These are phyloP conservation scores for Schizothecium vesticola DNA, from an alignment of 495 filamentous ascomycete species.

Conservation along the genomic window DNA sequence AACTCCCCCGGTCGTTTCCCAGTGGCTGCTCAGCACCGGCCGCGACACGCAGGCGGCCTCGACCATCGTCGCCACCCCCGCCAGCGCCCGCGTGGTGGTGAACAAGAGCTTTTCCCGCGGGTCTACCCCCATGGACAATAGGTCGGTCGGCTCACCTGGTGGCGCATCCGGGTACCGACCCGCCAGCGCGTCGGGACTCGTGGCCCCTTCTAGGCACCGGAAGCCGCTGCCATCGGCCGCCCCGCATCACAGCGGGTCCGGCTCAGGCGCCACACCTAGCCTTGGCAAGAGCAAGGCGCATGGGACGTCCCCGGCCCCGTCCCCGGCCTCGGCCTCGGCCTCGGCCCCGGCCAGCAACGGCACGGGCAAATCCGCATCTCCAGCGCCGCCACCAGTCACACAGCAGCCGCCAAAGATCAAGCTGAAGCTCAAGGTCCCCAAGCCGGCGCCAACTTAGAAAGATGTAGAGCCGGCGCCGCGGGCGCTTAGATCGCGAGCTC, in stretches of 20 bases:
- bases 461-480: background rate
- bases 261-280: background rate
- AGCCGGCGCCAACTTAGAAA: background rate
- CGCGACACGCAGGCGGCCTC: conserved; percentile 3
- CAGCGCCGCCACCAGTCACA: conserved; percentile 13
- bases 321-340: background rate
- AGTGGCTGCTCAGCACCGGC: background rate
- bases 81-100: conserved; percentile 5
- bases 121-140: background rate
- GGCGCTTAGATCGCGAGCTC: background rate
- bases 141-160: background rate
- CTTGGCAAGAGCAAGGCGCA: background rate
- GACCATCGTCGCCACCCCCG: conserved; percentile 17
- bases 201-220: conserved; percentile 20
- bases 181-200: conserved; percentile 1
- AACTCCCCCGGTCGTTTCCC: conserved; percentile 9
- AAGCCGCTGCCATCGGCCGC: conserved; percentile 37
- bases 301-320: background rate
- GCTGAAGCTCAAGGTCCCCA: conserved; percentile 33
- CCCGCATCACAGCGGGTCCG: conserved; percentile 17
- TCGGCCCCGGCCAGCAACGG: background rate
- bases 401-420: conserved; percentile 25
- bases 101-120: background rate
- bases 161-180: background rate
- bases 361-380: background rate